Percentiles rank a stretch among this genome's conserved stretches.
These are phyloP conservation scores for Coemansia sp. DNA, from an alignment of 192 early-diverging fungal species.

Conservation along the genomic window DNA sequence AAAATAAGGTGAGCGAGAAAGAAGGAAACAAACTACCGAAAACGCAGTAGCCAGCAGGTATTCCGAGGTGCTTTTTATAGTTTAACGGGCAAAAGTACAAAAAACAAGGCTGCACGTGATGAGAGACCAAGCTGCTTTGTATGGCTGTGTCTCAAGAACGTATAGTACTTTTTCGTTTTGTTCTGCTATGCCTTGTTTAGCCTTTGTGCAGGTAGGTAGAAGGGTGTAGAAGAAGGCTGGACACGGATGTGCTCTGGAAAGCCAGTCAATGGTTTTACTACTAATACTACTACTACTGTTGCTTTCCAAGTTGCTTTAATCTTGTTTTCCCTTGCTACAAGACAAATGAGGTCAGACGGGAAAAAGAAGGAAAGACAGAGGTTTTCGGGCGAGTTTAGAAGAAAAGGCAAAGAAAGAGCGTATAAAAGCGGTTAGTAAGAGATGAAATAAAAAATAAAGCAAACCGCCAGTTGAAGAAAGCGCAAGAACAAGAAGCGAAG, in stretches of 20 bases:
- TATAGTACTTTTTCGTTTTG: background rate
- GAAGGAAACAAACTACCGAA: constrained; percentile 3
- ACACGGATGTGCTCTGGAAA: background rate
- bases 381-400: background rate
- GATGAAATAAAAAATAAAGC: no score
- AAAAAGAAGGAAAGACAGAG: no score
- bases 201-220: background rate
- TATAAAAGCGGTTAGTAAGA: background rate
- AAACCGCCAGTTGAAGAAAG: background rate
- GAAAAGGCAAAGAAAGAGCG: constrained; percentile 3
- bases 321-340: no score
- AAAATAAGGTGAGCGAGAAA: background rate
- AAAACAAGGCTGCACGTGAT: constrained; percentile 6
- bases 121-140: background rate
- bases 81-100: background rate
- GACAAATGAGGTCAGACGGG: no score
- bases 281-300: no score
- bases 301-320: no score
- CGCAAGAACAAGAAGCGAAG: background rate
- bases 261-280: no score
- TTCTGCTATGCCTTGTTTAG: background rate
- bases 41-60: constrained; percentile 1
- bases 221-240: background rate
- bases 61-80: background rate
- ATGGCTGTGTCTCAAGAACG: background rate